Evolutionary conservation across 1,284 basidiomycete species (phyloP), one percentile per base, ranked within the genome.

Genomic region (Marasmius oreades): DNA sequence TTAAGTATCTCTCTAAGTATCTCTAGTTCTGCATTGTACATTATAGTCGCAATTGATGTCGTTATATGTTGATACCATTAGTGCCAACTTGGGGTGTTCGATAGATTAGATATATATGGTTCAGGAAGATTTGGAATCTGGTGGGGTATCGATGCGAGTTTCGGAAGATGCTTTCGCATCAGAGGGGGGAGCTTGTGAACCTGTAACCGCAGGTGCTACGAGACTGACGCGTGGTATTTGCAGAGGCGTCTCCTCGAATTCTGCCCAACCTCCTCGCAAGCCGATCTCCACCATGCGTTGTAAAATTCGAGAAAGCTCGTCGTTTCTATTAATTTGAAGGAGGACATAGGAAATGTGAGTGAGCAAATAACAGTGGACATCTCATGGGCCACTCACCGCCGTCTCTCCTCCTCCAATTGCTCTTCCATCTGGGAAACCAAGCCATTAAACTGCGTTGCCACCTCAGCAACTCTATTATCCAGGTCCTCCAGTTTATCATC

Each of bases 251-350:
- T 53, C 52, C 20, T 53, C 52, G 43, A 53, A 53, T 24, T 53
- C 52, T 42, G 52, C 37, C 52, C 52, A 53, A 43, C 86, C 86
- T 2, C 85, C 82, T 54, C 82, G 77, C 53, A 88, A 64, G 0
- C 90, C 88, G 57, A 90, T 86, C 56, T 86, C 82, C 12, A 93
- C 85, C 10, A 93, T 76, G 6, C 86, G 82, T 55, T 85, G 76
- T 47, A 93, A 68, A 46, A 92, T 82, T 45, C 77, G 74, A 31
- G 83, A 78, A 14, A 93, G 70, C 56, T 90, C 83, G 51, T 84
- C 82, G 57, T 82, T 82, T 65, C 86, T 87, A n/a, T 18, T 24
- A 26, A 47, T 6, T 16, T 18, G 18, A 26, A 50, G 16, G 55
- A 24, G 26, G 42, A 46, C 45, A 47, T 57, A 53, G 34, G 57